Percentiles rank a stretch among this genome's conserved stretches.
phyloP scores from a whole-genome alignment of 306 rosid genomes.

The Psophocarpus tetragonolobus region DNA sequence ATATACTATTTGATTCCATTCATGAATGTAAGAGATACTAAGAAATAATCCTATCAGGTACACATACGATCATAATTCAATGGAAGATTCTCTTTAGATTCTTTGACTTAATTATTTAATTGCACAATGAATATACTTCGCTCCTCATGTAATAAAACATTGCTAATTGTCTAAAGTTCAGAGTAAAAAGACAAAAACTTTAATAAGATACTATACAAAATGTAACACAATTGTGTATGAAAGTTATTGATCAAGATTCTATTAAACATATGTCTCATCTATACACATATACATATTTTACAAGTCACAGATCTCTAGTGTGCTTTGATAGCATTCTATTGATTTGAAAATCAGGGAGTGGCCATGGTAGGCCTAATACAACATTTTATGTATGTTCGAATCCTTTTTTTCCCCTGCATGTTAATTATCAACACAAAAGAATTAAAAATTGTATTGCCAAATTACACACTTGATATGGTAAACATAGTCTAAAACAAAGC shows the following conservation, averaged over 20 bases:
- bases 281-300: background rate
- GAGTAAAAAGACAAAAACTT: background rate
- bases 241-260: background rate
- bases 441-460: conserved; percentile 23
- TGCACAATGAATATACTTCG: too few relatives aligned
- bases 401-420: conserved; percentile 72
- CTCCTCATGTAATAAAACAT: too few relatives aligned
- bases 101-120: too few relatives aligned
- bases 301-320: conserved; percentile 18
- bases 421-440: conserved; percentile 30
- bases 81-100: too few relatives aligned
- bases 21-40: too few relatives aligned
- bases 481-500: background rate
- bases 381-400: conserved; percentile 74
- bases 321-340: conserved; percentile 21
- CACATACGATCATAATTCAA: too few relatives aligned
- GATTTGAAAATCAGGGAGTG: conserved; percentile 27
- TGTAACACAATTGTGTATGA: background rate
- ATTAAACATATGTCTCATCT: background rate
- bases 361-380: conserved; percentile 61
- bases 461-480: background rate
- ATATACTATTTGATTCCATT: too few relatives aligned
- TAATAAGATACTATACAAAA: background rate
- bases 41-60: too few relatives aligned
- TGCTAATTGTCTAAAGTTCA: background rate